These are phyloP conservation scores for Piloderma croceum DNA, from an alignment of 768 basidiomycete species.

Conservation along the genomic window DNA sequence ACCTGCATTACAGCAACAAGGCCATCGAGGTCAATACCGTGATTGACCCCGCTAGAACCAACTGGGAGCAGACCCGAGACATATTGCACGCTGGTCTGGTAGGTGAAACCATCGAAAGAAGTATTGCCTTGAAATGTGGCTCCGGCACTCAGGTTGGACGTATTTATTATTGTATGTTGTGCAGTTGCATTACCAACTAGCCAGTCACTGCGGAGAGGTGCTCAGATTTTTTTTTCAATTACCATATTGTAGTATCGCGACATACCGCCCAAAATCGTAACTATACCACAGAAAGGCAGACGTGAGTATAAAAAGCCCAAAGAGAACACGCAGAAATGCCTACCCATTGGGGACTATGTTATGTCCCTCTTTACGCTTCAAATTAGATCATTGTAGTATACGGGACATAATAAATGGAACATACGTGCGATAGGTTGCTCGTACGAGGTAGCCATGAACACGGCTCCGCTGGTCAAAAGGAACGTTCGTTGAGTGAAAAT, in stretches of 20 bases:
- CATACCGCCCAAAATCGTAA: conserved; percentile 68
- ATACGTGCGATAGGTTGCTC: conserved; percentile 60
- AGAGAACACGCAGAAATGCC: too few relatives aligned
- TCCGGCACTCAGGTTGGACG: conserved; percentile 45
- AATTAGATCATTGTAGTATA: conserved; percentile 4
- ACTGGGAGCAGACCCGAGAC: conserved; percentile 67
- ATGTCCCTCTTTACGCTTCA: conserved; percentile 47
- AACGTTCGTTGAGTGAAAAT: background rate
- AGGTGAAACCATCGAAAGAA: conserved; percentile 62
- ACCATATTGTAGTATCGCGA: background rate
- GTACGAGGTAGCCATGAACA: conserved; percentile 72
- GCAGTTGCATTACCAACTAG: conserved; percentile 79
- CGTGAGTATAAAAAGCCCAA: too few relatives aligned
- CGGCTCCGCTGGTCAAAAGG: conserved; percentile 46
- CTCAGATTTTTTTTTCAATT: conserved; percentile 1
- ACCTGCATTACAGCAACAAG: conserved; percentile 76
- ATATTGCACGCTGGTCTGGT: conserved; percentile 64
- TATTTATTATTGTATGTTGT: conserved; percentile 40
- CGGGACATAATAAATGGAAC: conserved; percentile 9
- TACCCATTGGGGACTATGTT: conserved; percentile 78
- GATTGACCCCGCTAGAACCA: conserved; percentile 65
- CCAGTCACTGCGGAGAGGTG: conserved; percentile 52
- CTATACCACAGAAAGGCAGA: too few relatives aligned
- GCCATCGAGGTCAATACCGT: conserved; percentile 69
- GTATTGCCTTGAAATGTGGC: conserved; percentile 61